Evolutionary conservation across 495 filamentous ascomycete genomes (phyloP), one percentile per base, ranked within the genome.

Genomic region (Xylaria cubensis): DNA sequence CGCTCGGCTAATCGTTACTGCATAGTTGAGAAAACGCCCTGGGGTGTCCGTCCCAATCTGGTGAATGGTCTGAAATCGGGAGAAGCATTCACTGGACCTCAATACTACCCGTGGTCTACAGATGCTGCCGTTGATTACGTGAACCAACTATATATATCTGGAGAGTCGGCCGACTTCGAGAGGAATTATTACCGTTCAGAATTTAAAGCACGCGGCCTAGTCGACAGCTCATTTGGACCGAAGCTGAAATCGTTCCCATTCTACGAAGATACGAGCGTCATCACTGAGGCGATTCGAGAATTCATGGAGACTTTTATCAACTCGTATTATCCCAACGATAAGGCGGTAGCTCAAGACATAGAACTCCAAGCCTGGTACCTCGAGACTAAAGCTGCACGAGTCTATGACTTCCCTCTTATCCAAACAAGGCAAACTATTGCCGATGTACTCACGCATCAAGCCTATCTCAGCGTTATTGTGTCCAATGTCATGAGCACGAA

Each of bases 241-340:
- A 26, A 72, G n/a, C 63, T 82, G 15, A 78, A 76, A 51, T 24
- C 69, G 56, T 80, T 82, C 62, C 81, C 80, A 4, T 84, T 81
- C 67, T 76, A 75, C 44, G 76, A 84, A 36, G 81, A 82, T 64
- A 79, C 74, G 17, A 70, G 53, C n/a, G 70, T 58, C 3, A 77
- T 82, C 29, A 29, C 72, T 29, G 61, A 51, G 65, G 69, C 71
- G 51, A 74, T 81, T 41, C 63, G 71, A 26, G 64, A 36, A 12
- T 80, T 80, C 72, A 76, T 81, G 64, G 62, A 48, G 13, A 46
- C 74, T 15, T 81, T 80, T 59, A 72, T 84, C 12, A 64, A 79
- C 17, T 75, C 80, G 4, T 82, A 80, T 72, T 84, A 83, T 72
- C 2, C 64, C 3, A 53, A 55, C 9, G 67, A 73, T n/a, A 21